A percentile compares a stretch with the other conserved stretches of the same genome.
These are phyloP conservation scores for Termitomyces sp. DNA, from an alignment of 768 basidiomycete genomes.

Conservation along the genomic window DNA sequence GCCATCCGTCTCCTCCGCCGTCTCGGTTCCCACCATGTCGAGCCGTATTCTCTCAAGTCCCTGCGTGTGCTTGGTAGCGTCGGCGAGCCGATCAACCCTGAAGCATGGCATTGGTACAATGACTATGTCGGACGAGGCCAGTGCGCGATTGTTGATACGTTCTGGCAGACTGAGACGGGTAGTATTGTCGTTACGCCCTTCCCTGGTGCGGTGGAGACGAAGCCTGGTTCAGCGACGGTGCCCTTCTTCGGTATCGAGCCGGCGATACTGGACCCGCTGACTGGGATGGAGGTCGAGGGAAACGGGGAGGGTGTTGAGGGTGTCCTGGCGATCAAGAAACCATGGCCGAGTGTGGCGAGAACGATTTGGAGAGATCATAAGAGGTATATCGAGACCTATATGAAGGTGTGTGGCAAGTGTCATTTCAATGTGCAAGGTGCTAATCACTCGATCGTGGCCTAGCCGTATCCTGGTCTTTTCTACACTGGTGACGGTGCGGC, in stretches of 20 bases:
- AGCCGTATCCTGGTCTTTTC: slow-evolving; percentile 86
- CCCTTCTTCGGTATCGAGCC: slow-evolving; percentile 96
- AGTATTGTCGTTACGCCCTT: slow-evolving; percentile 93
- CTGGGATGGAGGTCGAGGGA: slow-evolving; percentile 71
- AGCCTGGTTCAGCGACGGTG: slow-evolving; percentile 94
- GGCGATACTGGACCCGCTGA: slow-evolving; percentile 79
- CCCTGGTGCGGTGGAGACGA: slow-evolving; percentile 93
- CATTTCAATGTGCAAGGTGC: not conserved
- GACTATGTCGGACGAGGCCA: slow-evolving; percentile 85
- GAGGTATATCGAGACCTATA: slow-evolving; percentile 53
- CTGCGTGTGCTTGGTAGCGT: slow-evolving; percentile 89
- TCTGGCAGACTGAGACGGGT: slow-evolving; percentile 98
- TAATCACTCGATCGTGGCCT: not conserved
- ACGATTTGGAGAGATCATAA: slow-evolving; percentile 91
- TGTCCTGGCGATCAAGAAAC: slow-evolving; percentile 76
- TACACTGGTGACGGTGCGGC: slow-evolving; percentile 98
- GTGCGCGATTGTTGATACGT: slow-evolving; percentile 93
- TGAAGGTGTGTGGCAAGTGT: slow-evolving; percentile 27
- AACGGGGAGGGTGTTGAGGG: slow-evolving; percentile 88
- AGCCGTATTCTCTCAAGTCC: slow-evolving; percentile 72
- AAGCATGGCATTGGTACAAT: slow-evolving; percentile 99
- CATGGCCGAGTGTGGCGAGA: slow-evolving; percentile 96
- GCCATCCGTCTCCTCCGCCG: slow-evolving; percentile 85
- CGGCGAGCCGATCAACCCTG: slow-evolving; percentile 98
- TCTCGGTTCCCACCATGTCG: slow-evolving; percentile 82